Conservation (phyloP, 495 filamentous ascomycete species). For the Choiromyces venosus region DNA sequence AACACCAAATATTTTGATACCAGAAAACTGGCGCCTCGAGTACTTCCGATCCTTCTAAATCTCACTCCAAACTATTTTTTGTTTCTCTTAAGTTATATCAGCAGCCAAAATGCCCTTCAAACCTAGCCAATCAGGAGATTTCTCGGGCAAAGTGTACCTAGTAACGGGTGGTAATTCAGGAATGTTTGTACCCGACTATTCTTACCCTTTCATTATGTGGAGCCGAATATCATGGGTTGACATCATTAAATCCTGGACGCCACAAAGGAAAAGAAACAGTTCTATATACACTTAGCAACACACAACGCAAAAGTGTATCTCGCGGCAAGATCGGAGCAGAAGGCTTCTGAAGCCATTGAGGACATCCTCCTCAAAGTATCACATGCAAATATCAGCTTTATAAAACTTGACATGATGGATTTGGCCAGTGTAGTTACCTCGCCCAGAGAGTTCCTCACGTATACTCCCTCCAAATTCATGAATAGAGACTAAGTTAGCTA, state of each 20-base stretch:
- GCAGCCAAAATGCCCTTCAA: constrained; percentile 6
- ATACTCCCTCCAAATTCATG: not conserved
- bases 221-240: not conserved
- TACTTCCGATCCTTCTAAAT: not conserved
- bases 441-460: constrained; percentile 16
- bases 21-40: not conserved
- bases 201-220: not conserved
- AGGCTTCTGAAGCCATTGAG: constrained; percentile 27
- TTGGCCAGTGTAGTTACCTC: constrained; percentile 20
- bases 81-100: not conserved
- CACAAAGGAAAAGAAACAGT: constrained; percentile 47
- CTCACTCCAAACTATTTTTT: not conserved
- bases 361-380: constrained; percentile 19
- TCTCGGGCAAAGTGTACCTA: constrained; percentile 35
- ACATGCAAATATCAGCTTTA: constrained; percentile 26
- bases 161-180: constrained; percentile 52
- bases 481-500: not conserved
- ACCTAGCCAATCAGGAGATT: constrained; percentile 17
- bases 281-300: constrained; percentile 46
- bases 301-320: constrained; percentile 52
- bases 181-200: constrained; percentile 28
- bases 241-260: not conserved
- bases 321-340: constrained; percentile 46
- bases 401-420: constrained; percentile 33
- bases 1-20: not conserved